A percentile compares a stretch with the other conserved stretches of the same genome.
Conservation (phyloP, 2,329 filamentous ascomycete species). For the Coccinonectria pachysandricola region DNA sequence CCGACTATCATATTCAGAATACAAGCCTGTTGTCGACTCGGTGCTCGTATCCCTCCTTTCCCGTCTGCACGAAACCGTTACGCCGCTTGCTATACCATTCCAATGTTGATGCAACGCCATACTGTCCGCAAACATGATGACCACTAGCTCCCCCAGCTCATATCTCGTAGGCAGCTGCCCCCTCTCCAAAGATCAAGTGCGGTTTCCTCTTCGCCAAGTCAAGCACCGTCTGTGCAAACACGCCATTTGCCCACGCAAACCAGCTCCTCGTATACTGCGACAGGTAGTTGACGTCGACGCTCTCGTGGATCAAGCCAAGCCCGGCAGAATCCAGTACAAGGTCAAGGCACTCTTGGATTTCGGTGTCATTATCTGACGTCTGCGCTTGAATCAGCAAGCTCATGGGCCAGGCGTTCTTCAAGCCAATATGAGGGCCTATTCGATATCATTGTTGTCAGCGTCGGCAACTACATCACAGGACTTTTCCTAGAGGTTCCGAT, state of each 20-base stretch:
- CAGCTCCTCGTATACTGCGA: conserved; percentile 74
- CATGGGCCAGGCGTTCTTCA: conserved; percentile 96
- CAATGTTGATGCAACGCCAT: no score
- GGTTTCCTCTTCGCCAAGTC: conserved; percentile 85
- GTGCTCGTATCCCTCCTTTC: no score
- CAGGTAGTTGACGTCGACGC: conserved; percentile 64
- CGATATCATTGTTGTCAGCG: no score
- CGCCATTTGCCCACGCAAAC: conserved; percentile 97
- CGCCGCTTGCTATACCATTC: no score
- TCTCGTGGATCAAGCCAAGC: conserved; percentile 83
- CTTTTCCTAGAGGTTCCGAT: no score
- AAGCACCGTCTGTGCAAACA: conserved; percentile 86
- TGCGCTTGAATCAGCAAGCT: conserved; percentile 83
- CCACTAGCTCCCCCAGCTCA: no score
- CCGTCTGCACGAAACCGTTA: no score
- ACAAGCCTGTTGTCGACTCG: no score
- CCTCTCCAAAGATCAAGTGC: conserved; percentile 67
- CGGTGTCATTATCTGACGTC: conserved; percentile 72
- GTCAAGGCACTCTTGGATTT: conserved; percentile 65
- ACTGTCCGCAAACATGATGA: no score
- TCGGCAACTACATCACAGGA: conserved; percentile 6
- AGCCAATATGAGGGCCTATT: conserved; percentile 57
- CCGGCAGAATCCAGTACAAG: conserved; percentile 65
- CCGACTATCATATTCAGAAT: no score
- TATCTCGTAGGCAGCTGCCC: conserved; percentile 47